A percentile compares a stretch with the other conserved stretches of the same genome.
phyloP scores from a whole-genome alignment of 2,329 filamentous ascomycete species.

The Coniochaeta sp. region DNA sequence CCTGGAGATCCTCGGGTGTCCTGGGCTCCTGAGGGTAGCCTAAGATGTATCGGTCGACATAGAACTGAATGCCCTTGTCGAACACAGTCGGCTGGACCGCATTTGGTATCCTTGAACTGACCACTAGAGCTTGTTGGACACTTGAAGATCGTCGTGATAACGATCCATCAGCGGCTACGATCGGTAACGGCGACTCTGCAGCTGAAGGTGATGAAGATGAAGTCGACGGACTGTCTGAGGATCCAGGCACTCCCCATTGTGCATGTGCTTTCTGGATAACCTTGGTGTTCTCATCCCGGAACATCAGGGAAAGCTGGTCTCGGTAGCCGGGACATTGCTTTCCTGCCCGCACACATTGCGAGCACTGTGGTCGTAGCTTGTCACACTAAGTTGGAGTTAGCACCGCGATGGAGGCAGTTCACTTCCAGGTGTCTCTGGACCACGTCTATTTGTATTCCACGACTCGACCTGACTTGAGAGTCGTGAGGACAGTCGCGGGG shows the following conservation, averaged over 20 bases:
- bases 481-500: neutral
- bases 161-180: neutral
- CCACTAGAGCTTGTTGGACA: constrained; percentile 2
- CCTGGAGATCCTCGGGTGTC: constrained; percentile 26
- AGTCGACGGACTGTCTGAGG: constrained; percentile 11
- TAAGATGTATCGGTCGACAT: constrained; percentile 41
- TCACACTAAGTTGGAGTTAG: constrained; percentile 40
- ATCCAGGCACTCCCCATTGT: constrained; percentile 32
- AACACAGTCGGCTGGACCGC: constrained; percentile 34
- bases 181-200: constrained; percentile 8
- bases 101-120: constrained; percentile 15
- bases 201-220: constrained; percentile 13
- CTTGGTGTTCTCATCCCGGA: constrained; percentile 58
- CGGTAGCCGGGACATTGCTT: constrained; percentile 58
- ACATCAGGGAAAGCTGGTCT: constrained; percentile 57
- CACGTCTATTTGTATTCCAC: no score
- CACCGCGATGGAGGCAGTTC: neutral
- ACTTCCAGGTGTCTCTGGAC: neutral
- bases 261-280: constrained; percentile 52
- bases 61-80: constrained; percentile 43
- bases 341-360: constrained; percentile 53
- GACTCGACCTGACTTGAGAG: neutral
- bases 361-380: constrained; percentile 51
- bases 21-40: constrained; percentile 43
- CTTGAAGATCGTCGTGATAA: constrained; percentile 5